Evolutionary conservation across 140 eudicot genomes (phyloP).

Genomic region (Stevia rebaudiana): DNA sequence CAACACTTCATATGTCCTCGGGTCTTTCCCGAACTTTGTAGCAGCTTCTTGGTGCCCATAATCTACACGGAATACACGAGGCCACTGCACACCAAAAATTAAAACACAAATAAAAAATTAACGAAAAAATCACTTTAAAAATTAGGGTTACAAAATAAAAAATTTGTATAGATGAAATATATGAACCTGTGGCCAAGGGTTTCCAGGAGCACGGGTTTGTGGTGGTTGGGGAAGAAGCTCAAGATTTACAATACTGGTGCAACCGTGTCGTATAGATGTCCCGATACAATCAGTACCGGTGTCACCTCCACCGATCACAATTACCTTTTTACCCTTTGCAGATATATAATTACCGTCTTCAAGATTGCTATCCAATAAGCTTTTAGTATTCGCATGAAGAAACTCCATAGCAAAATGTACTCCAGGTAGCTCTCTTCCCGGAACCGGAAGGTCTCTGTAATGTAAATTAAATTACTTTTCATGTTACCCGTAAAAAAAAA

Average conservation of each 20-base stretch:
- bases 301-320: constrained; percentile 99
- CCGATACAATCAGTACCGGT: constrained; percentile 99
- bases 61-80: constrained; percentile 94
- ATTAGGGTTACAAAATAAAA: not conserved
- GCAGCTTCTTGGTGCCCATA: constrained; percentile 99
- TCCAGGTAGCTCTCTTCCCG: constrained; percentile 89
- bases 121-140: not conserved
- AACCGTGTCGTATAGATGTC: constrained; percentile 90
- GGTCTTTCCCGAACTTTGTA: constrained; percentile 89
- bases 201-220: constrained; percentile 82
- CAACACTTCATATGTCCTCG: constrained; percentile 86
- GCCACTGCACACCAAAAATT: constrained; percentile 59
- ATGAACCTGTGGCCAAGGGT: constrained; percentile 98
- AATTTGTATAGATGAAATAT: not conserved
- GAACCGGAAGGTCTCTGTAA: constrained; percentile 97
- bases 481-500: not conserved
- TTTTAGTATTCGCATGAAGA: constrained; percentile 95
- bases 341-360: constrained; percentile 84
- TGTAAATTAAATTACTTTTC: not conserved
- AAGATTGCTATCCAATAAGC: constrained; percentile 87
- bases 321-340: constrained; percentile 93
- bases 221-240: constrained; percentile 99
- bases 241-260: constrained; percentile 67
- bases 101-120: not conserved
- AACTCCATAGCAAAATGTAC: constrained; percentile 99